phyloP scores from a whole-genome alignment of 73 alveolate species.

The Breviolum minutum region DNA sequence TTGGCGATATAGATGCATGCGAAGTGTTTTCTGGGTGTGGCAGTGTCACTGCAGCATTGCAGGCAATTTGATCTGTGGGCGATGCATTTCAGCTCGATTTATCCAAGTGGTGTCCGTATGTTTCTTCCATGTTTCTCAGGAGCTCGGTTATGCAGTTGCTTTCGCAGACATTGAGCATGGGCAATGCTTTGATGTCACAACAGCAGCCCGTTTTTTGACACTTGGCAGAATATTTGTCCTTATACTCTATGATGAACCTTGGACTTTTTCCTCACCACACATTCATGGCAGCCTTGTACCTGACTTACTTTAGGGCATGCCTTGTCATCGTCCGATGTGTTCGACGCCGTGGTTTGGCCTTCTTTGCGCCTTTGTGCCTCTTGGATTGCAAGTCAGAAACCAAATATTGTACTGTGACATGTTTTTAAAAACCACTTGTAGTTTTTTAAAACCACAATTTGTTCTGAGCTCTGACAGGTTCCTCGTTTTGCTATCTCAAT shows the following conservation, averaged over 20 bases:
- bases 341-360: not conserved
- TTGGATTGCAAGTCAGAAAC: not conserved
- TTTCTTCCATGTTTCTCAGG: conserved; percentile 5
- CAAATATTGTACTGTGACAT: not conserved
- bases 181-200: not conserved
- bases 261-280: not conserved
- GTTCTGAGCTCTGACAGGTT: not conserved
- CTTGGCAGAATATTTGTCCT: not conserved
- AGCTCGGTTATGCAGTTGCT: not conserved
- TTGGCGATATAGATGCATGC: not conserved
- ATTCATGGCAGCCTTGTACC: not conserved
- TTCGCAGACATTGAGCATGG: not conserved
- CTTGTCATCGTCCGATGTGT: not conserved
- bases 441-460: not conserved
- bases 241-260: not conserved
- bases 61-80: not conserved
- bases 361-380: not conserved
- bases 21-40: not conserved
- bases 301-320: not conserved
- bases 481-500: not conserved
- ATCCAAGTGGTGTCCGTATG: no score
- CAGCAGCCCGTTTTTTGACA: not conserved
- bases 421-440: not conserved
- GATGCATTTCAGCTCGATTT: not conserved
- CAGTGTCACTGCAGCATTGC: not conserved